These are phyloP conservation scores for Hymenoscyphus infarciens DNA, from an alignment of 2,329 filamentous ascomycete species.

Conservation along the genomic window DNA sequence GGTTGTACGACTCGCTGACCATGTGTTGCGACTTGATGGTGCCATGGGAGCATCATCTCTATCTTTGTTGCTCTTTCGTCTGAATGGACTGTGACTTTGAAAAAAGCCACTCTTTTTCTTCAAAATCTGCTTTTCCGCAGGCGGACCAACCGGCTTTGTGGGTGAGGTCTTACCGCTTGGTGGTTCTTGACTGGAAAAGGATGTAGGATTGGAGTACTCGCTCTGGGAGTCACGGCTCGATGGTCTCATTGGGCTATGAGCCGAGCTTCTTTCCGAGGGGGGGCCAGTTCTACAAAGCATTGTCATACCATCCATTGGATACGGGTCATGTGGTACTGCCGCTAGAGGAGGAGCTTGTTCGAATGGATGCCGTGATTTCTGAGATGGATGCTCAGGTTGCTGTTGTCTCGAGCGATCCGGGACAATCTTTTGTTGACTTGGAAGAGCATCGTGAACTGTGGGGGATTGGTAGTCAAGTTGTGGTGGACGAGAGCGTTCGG, in stretches of 20 bases:
- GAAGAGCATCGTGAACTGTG: slow-evolving; percentile 43
- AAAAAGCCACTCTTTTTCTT: slow-evolving; percentile 83
- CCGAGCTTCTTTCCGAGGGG: slow-evolving; percentile 64
- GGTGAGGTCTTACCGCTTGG: slow-evolving; percentile 72
- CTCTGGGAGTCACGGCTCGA: slow-evolving; percentile 86
- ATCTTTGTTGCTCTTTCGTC: slow-evolving; percentile 80
- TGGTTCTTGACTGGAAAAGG: slow-evolving; percentile 81
- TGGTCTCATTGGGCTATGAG: slow-evolving; percentile 65
- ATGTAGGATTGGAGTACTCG: slow-evolving; percentile 85
- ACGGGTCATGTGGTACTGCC: slow-evolving; percentile 83
- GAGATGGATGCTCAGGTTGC: slow-evolving; percentile 23
- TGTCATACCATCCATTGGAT: slow-evolving; percentile 93
- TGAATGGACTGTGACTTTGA: slow-evolving; percentile 87
- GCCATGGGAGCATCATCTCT: slow-evolving; percentile 52
- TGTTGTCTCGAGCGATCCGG: slow-evolving; percentile 25
- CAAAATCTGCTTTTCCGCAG: slow-evolving; percentile 60
- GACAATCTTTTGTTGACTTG: slow-evolving; percentile 43
- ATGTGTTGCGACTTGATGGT: slow-evolving; percentile 54
- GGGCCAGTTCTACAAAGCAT: slow-evolving; percentile 85
- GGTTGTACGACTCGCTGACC: slow-evolving; percentile 41
- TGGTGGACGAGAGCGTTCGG: slow-evolving; percentile 25
- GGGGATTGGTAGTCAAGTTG: slow-evolving; percentile 22
- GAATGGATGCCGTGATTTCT: slow-evolving; percentile 24
- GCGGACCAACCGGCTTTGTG: slow-evolving; percentile 55
- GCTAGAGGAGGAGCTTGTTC: slow-evolving; percentile 55